These are phyloP conservation scores for Fusarium sublunatum DNA, from an alignment of 2,329 filamentous ascomycete species.

Conservation along the genomic window DNA sequence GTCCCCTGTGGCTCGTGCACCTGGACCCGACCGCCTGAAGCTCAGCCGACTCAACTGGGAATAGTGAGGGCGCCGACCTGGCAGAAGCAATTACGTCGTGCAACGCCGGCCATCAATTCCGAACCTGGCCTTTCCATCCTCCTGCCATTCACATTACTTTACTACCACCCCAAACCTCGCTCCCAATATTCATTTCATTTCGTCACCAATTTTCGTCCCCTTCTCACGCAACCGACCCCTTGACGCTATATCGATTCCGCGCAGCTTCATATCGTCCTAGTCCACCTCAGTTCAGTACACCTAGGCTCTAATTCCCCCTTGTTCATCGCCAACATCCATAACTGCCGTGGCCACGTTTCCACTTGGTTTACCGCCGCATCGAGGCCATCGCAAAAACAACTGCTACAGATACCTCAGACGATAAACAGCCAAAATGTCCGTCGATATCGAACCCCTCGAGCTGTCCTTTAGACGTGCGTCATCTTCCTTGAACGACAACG, in stretches of 20 bases:
- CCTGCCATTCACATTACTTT: conserved; percentile 19
- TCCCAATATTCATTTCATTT: conserved; percentile 19
- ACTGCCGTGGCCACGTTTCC: conserved; percentile 43
- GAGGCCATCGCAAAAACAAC: conserved; percentile 32
- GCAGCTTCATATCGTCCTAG: conserved; percentile 16
- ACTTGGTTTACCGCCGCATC: conserved; percentile 31
- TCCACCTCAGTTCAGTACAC: background rate
- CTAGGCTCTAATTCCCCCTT: conserved; percentile 27
- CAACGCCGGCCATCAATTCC: conserved; percentile 14
- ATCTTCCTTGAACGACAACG: conserved; percentile 22
- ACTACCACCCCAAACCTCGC: conserved; percentile 6
- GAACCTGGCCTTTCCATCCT: conserved; percentile 26
- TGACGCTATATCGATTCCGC: conserved; percentile 20
- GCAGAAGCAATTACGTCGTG: conserved; percentile 42
- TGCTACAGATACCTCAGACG: conserved; percentile 6
- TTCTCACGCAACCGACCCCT: conserved; percentile 24
- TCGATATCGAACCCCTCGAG: conserved; percentile 92
- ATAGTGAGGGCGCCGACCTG: conserved; percentile 12
- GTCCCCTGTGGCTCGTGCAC: conserved; percentile 35
- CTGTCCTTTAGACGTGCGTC: conserved; percentile 90
- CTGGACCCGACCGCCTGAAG: conserved; percentile 34
- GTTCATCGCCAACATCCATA: conserved; percentile 23
- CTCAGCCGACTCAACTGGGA: conserved; percentile 29
- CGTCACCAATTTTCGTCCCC: conserved; percentile 25
- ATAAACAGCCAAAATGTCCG: conserved; percentile 76